Percentiles rank a stretch among this genome's conserved stretches.
Evolutionary conservation across 495 filamentous ascomycete genomes (phyloP).

Genomic region (Tuber microsphaerosporum): DNA sequence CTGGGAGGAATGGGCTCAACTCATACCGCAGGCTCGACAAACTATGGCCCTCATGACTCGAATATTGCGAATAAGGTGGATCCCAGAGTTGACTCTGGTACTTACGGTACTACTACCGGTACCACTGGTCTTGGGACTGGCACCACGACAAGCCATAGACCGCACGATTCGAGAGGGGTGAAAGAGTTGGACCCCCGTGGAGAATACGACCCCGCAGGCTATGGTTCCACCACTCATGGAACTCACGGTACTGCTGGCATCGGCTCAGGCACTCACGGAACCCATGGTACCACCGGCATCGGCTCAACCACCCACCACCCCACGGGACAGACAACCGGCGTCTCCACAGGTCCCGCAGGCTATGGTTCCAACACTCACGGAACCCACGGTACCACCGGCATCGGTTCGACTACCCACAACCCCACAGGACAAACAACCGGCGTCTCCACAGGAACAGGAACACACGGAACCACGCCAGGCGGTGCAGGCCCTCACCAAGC

Average conservation of each 20-base stretch:
- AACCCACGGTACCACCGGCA: slow-evolving; percentile 24
- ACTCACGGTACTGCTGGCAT: slow-evolving; percentile 27
- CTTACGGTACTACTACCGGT: not conserved
- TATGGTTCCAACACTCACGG: not conserved
- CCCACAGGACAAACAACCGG: not conserved
- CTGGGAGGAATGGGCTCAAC: slow-evolving; percentile 36
- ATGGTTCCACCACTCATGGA: too few relatives aligned
- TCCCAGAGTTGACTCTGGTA: slow-evolving; percentile 47
- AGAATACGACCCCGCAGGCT: slow-evolving; percentile 13
- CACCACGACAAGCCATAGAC: slow-evolving; percentile 47
- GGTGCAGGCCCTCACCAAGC: too few relatives aligned
- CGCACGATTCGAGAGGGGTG: slow-evolving; percentile 45
- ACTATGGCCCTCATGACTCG: slow-evolving; percentile 42
- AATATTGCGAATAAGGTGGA: slow-evolving; percentile 47
- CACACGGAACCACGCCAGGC: slow-evolving; percentile 9
- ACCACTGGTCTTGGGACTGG: slow-evolving; percentile 16
- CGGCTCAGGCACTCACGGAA: slow-evolving; percentile 42
- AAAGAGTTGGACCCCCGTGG: slow-evolving; percentile 49
- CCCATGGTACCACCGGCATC: slow-evolving; percentile 14
- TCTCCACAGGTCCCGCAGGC: too few relatives aligned
- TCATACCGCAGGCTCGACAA: slow-evolving; percentile 44
- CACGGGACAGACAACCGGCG: too few relatives aligned
- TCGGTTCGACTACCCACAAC: slow-evolving; percentile 4
- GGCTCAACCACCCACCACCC: slow-evolving; percentile 7
- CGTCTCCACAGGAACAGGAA: slow-evolving; percentile 7